Evolutionary conservation across 768 basidiomycete genomes (phyloP).

Genomic region (Hypsizygus marmoreus): DNA sequence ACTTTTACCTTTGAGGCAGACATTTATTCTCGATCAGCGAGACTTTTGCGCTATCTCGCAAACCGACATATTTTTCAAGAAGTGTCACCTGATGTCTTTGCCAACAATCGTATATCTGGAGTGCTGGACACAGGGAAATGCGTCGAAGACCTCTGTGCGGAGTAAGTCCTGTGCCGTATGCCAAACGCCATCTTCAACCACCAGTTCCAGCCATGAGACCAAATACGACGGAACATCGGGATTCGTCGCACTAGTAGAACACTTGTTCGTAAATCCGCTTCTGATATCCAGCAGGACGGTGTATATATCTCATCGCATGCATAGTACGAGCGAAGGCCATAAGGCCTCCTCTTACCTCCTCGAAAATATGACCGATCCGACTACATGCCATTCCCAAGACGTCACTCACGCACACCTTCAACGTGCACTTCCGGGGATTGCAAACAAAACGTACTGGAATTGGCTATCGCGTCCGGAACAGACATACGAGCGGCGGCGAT

Average conservation of each 20-base stretch:
- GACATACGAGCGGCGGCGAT: conserved; percentile 25
- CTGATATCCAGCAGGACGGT: not conserved
- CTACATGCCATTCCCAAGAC: conserved; percentile 19
- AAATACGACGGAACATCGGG: conserved; percentile 30
- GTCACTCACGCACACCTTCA: conserved; percentile 18
- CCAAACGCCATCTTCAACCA: not conserved
- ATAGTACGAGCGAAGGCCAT: conserved; percentile 25
- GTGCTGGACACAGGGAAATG: conserved; percentile 31
- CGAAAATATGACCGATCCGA: conserved; percentile 27
- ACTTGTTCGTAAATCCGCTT: conserved; percentile 16
- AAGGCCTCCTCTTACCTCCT: conserved; percentile 27
- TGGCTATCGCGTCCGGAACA: conserved; percentile 23
- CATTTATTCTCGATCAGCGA: conserved; percentile 14
- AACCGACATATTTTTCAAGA: conserved; percentile 38
- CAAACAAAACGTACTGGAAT: conserved; percentile 22
- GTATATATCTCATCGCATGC: not conserved
- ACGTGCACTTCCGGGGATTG: conserved; percentile 17
- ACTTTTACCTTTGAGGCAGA: not conserved
- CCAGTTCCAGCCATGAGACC: conserved; percentile 17
- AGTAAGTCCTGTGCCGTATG: conserved; percentile 18
- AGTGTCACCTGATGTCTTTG: conserved; percentile 33
- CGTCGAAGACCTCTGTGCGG: conserved; percentile 22
- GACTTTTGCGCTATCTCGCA: conserved; percentile 34
- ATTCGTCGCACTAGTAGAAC: conserved; percentile 25
- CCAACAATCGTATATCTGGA: conserved; percentile 35